Conservation (phyloP, 1,284 basidiomycete genomes). For the Puccinia sorghi region DNA sequence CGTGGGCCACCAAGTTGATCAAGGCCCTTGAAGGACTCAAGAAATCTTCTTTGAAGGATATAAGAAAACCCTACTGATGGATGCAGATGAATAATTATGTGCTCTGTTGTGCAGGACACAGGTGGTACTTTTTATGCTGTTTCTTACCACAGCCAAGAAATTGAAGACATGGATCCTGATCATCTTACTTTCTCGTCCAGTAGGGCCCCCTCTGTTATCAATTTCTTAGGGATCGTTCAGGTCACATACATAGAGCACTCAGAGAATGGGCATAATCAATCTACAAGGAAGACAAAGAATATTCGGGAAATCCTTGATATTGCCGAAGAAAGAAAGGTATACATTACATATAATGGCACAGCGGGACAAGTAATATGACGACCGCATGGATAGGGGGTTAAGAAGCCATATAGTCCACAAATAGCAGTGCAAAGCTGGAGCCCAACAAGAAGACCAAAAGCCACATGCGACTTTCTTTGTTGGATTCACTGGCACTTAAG, state of each 20-base stretch:
- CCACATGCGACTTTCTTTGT: conserved; percentile 77
- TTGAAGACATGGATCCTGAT: no score
- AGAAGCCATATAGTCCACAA: conserved; percentile 68
- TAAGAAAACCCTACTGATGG: no score
- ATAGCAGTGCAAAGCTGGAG: conserved; percentile 78
- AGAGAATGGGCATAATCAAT: not conserved
- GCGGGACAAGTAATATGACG: not conserved
- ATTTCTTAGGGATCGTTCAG: no score
- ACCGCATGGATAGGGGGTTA: not conserved
- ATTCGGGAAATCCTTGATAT: not conserved
- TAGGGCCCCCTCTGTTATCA: no score
- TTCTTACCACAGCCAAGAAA: no score
- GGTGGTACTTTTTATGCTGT: no score
- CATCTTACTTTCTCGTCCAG: no score
- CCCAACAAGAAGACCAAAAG: conserved; percentile 82
- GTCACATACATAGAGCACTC: not conserved
- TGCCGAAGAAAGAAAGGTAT: not conserved
- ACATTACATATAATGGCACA: conserved; percentile 10
- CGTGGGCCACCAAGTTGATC: no score
- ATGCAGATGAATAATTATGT: no score
- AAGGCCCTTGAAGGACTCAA: no score
- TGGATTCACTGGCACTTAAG: conserved; percentile 75
- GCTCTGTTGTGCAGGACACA: no score
- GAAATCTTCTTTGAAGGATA: no score
- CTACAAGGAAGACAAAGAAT: not conserved